Base-by-base conservation (phyloP, 31 red algal genomes). In the Endocladia muricata region DNA sequence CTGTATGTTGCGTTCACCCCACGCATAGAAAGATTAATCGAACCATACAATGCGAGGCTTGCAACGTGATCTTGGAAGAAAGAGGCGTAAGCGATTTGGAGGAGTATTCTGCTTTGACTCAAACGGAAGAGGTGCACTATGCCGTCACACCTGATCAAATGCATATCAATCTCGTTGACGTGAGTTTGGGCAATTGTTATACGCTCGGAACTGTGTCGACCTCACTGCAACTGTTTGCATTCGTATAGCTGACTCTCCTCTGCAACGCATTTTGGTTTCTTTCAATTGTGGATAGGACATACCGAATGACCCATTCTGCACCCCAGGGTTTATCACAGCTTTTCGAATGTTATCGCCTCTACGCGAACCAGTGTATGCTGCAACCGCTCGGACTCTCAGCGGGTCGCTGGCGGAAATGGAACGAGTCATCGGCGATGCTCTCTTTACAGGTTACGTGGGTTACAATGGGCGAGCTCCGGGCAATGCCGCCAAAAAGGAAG, bases 341-440 rank as follows among this genome's bases (percentile, higher is more conserved):
- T 88, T 88, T 60, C 84, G 91, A 21, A 76, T 88, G 77, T 66
- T 94, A 15, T 83, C 84, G 7, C 91, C 91, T 4, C 70, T 82
- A n/a, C 91, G 91, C 11, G 91, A 94, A 73, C 84, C 91, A 2
- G 61, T 89, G 4, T 88, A 79, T 70, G 66, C 74, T 35, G 70
- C 91, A 9, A 72, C 91, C 42, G 85, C 91, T 3, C 78, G 84
- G 25, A 88, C 82, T 2, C 39, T 89, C 35, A 76, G 73, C 31
- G 91, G 91, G 39, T 79, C 78, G 1, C 62, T 94, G 32, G 77
- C 84, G 1, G 91, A 94, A 70, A 80, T 94, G 84, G 91, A 94
- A 51, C 77, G 91, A 33, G 30, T 82, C 1, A 83, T 94, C 8
- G 91, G 91, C 28, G 75, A 87, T 41, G 78, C 78, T 28, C 66